Conservation (phyloP, 495 filamentous ascomycete species). For the Penicillium egyptiacum region DNA sequence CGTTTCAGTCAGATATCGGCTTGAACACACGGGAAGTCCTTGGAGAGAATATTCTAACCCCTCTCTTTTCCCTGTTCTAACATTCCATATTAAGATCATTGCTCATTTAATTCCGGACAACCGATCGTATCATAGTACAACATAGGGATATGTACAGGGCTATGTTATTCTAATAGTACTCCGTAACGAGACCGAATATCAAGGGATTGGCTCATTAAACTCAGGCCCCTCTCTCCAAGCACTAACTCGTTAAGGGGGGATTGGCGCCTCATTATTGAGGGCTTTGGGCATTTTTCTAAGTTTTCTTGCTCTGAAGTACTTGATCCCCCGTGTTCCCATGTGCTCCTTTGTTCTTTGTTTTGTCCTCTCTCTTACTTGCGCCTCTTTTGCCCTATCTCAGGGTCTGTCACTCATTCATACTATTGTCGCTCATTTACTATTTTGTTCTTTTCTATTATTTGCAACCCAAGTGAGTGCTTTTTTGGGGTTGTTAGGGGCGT, state of each 20-base stretch:
- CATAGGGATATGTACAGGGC: neutral
- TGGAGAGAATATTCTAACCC: neutral
- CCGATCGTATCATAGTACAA: conserved; percentile 14
- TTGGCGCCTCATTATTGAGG: conserved; percentile 1
- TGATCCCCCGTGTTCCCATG: conserved; percentile 25
- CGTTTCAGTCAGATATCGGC: conserved; percentile 8
- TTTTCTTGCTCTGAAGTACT: conserved; percentile 16
- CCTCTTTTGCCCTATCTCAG: conserved; percentile 22
- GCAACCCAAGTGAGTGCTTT: neutral
- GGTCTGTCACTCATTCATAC: conserved; percentile 18
- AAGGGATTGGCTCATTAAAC: conserved; percentile 25
- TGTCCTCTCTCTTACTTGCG: neutral
- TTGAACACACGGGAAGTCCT: neutral
- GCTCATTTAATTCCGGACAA: conserved; percentile 8
- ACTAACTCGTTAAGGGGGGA: conserved; percentile 7
- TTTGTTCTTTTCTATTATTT: conserved; percentile 4
- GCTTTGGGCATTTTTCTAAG: neutral
- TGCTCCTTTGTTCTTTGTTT: conserved; percentile 9
- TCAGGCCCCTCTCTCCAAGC: conserved; percentile 13
- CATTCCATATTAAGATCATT: neutral
- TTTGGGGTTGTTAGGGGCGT: neutral
- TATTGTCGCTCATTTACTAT: conserved; percentile 12
- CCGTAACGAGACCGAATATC: conserved; percentile 4
- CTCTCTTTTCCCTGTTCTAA: neutral
- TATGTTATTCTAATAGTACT: neutral